Base-by-base conservation (phyloP, 345 rosid species). In the Bruguiera sexangula region DNA sequence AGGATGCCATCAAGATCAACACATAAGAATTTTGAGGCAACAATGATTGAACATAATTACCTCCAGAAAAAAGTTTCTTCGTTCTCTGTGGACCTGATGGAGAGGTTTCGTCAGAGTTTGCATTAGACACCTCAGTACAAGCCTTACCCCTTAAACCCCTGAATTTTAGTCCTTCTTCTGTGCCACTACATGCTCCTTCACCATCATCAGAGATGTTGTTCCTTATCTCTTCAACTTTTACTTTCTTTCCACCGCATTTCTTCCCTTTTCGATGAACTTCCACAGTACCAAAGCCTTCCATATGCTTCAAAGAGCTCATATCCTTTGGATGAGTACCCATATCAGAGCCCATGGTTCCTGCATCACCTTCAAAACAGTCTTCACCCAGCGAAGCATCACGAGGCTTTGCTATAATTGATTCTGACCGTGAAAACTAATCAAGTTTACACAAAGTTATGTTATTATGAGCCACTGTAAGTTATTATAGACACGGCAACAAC, bases 281-380 rank as follows among this genome's bases (percentile, higher is more conserved):
- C 61, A 82, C 82, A 13, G 88, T 81, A 69, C 87, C 88, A 43
- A 78, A 82, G 71, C 88, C 87, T 79, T 90, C 94, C 87, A 84
- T 80, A 75, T 85, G 87, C 76, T 30, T 67, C 78, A 80, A 73
- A 63, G 87, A 81, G 69, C 68, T 69, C 65, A 69, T 66, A 81
- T 78, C 85, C 78, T 76, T 85, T 52, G 78, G 78, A 79, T 82
- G 72, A 48, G 64, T 72, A 73, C 78, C 79, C 74, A 50, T 74
- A 69, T 79, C 78, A 52, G 76, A 74, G 63, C 64, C 81, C 72
- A 65, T 80, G 64, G 70, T 84, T 68, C 78, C 78, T 59, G 55
- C 72, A 78, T 82, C 81, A 73, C 83, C 82, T 77, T 77, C 85
- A 34, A 61, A 54, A 76, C 82, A 65, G 62, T 81, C 82, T 66